A percentile compares a stretch with the other conserved stretches of the same genome.
Conservation (phyloP, 345 rosid species). For the Aquilaria yunnanensis region DNA sequence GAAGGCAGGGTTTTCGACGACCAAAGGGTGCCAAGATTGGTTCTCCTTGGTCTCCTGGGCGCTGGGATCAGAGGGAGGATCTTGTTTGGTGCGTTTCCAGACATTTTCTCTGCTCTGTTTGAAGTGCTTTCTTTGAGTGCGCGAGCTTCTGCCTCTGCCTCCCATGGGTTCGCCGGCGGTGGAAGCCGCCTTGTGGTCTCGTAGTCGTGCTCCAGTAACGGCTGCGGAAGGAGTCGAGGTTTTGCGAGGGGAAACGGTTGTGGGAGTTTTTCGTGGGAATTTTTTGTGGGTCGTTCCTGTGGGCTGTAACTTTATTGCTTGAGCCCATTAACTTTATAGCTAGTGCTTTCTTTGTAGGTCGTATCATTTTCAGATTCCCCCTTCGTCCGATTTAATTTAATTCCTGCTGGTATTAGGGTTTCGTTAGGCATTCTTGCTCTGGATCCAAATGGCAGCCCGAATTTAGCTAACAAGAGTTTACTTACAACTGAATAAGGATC, state of each 20-base stretch:
- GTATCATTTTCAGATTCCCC: too few relatives aligned
- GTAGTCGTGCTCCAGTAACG: too few relatives aligned
- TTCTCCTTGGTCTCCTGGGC: slow-evolving; percentile 17
- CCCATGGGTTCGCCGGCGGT: slow-evolving; percentile 12
- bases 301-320: too few relatives aligned
- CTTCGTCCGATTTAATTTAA: too few relatives aligned
- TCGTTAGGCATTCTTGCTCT: too few relatives aligned
- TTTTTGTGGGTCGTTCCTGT: too few relatives aligned
- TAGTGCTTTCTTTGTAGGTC: too few relatives aligned
- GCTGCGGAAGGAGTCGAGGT: slow-evolving; percentile 1
- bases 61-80: slow-evolving; percentile 29
- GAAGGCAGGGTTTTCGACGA: slow-evolving; percentile 60
- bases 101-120: slow-evolving; percentile 66
- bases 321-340: too few relatives aligned
- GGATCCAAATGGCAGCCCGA: too few relatives aligned
- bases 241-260: slow-evolving; percentile 1
- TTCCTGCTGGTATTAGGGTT: too few relatives aligned
- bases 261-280: background rate
- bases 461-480: too few relatives aligned
- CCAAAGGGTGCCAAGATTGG: slow-evolving; percentile 50
- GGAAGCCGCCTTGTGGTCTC: background rate
- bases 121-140: slow-evolving; percentile 58
- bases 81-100: slow-evolving; percentile 55
- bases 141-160: slow-evolving; percentile 54
- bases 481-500: too few relatives aligned